Conservation (phyloP, 768 basidiomycete genomes). For the Pleurotus tuber-regium region DNA sequence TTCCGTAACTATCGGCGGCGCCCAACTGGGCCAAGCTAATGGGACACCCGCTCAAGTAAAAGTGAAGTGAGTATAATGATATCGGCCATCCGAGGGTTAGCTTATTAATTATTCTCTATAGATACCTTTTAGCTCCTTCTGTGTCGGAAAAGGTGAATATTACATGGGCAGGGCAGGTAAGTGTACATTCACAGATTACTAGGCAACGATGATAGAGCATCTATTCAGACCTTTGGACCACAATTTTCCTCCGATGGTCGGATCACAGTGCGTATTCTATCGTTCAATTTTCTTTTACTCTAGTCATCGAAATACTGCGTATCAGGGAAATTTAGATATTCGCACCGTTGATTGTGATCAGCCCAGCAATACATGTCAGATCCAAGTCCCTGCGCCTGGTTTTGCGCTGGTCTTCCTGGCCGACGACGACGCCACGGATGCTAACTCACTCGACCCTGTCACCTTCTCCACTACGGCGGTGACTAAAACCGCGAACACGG, state of each 20-base stretch:
- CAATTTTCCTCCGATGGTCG: not conserved
- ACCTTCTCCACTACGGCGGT: conserved; percentile 60
- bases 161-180: conserved; percentile 56
- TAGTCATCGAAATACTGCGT: conserved; percentile 52
- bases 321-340: conserved; percentile 46
- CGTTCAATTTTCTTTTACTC: not conserved
- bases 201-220: not conserved
- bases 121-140: conserved; percentile 54
- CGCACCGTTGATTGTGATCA: conserved; percentile 56
- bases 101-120: conserved; percentile 20
- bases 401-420: conserved; percentile 71
- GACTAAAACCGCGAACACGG: conserved; percentile 52
- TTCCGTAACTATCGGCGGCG: conserved; percentile 45
- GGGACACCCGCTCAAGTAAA: conserved; percentile 42
- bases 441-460: conserved; percentile 22
- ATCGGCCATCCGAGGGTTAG: not conserved
- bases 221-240: not conserved
- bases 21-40: conserved; percentile 29
- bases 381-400: conserved; percentile 66
- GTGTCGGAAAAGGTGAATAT: conserved; percentile 63
- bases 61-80: conserved; percentile 46
- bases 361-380: conserved; percentile 45
- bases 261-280: not conserved
- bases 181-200: no score
- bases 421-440: conserved; percentile 31